Conservation (phyloP, 768 basidiomycete genomes). For the Inosperma sp. region DNA sequence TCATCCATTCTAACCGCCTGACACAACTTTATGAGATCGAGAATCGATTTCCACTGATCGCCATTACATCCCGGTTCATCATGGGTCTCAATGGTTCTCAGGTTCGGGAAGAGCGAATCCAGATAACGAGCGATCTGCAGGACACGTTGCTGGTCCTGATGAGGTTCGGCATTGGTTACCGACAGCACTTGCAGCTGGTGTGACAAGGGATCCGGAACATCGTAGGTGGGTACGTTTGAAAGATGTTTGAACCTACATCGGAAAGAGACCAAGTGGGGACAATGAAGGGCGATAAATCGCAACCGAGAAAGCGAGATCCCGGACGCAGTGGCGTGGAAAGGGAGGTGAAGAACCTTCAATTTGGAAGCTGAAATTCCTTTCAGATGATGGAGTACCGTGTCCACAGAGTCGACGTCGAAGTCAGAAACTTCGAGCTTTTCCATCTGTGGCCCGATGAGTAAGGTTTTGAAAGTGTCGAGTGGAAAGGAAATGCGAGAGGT, state of each 20-base stretch:
- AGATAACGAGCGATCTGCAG: conserved; percentile 10
- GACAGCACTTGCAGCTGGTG: not conserved
- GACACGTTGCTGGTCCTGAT: not conserved
- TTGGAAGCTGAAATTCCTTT: not conserved
- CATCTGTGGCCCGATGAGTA: not conserved
- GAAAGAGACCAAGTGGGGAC: conserved; percentile 8
- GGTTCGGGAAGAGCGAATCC: conserved; percentile 10
- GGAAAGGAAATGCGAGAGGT: not conserved
- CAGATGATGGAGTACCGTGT: not conserved
- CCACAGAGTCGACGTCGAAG: not conserved
- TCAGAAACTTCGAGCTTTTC: conserved; percentile 7
- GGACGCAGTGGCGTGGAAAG: not conserved
- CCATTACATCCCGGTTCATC: not conserved
- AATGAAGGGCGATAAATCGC: conserved; percentile 4
- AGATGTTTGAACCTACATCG: conserved; percentile 4
- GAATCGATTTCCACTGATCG: conserved; percentile 1
- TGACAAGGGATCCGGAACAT: not conserved
- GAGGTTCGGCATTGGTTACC: conserved; percentile 1
- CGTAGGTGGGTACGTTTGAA: not conserved
- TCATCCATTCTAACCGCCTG: not conserved
- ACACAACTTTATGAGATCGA: not conserved
- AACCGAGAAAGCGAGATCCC: not conserved
- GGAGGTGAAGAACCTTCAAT: conserved; percentile 10
- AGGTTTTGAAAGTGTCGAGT: not conserved
- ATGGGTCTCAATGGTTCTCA: conserved; percentile 7